These are phyloP conservation scores for Ceratorhiza oryzae-sativae DNA, from an alignment of 1,284 basidiomycete species.

Conservation along the genomic window DNA sequence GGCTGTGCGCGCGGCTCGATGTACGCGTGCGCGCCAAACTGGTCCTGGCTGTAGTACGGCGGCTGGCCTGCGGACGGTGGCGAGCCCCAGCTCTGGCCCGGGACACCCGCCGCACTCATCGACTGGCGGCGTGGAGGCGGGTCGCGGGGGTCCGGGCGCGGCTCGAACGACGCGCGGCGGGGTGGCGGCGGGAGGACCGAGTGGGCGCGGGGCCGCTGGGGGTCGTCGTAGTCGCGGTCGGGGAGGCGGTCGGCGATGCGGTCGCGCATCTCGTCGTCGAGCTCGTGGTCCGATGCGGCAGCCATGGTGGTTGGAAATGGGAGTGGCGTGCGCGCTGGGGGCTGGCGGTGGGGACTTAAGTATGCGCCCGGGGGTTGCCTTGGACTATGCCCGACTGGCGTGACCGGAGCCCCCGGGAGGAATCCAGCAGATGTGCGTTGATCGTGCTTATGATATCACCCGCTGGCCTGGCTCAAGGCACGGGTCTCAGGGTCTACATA, in stretches of 20 bases:
- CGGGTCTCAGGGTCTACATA: not conserved
- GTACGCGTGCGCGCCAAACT: conserved; percentile 25
- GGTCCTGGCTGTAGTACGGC: conserved; percentile 24
- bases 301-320: conserved; percentile 18
- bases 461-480: not conserved
- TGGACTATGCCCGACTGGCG: not conserved
- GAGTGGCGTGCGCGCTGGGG: not conserved
- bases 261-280: conserved; percentile 27
- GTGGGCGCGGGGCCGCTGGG: conserved; percentile 23
- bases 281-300: conserved; percentile 17
- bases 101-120: not conserved
- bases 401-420: not conserved
- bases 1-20: conserved; percentile 30
- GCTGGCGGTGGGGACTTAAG: not conserved
- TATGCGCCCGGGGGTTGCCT: not conserved
- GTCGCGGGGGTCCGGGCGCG: conserved; percentile 19
- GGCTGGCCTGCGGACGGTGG: not conserved
- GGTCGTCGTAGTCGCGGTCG: conserved; percentile 4
- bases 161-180: conserved; percentile 12
- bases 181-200: conserved; percentile 25
- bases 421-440: conserved; percentile 3
- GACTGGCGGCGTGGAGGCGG: conserved; percentile 20
- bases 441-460: not conserved
- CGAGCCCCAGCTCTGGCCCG: conserved; percentile 4
- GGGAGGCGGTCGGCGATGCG: conserved; percentile 4